Percentiles rank a stretch among this genome's conserved stretches.
These are phyloP conservation scores for Knufia fluminis DNA, from an alignment of 2,329 filamentous ascomycete genomes.

Conservation along the genomic window DNA sequence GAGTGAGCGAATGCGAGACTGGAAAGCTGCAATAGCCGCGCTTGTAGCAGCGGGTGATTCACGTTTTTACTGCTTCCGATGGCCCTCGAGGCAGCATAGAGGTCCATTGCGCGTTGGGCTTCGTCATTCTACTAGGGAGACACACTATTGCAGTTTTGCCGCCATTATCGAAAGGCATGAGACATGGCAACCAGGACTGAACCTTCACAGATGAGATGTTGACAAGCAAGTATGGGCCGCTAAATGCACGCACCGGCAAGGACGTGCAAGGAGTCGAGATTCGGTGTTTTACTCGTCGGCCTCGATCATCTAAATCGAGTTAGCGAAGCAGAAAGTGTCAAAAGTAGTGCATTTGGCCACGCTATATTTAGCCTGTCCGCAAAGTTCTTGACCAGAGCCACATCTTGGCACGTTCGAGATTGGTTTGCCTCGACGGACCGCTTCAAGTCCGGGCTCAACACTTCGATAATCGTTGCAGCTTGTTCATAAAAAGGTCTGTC, in stretches of 20 bases:
- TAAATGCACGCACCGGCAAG: conserved; percentile 1
- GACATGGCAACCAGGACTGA: conserved; percentile 4
- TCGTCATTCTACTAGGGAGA: background rate
- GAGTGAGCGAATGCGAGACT: background rate
- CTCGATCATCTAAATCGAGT: background rate
- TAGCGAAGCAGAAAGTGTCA: background rate
- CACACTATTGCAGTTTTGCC: background rate
- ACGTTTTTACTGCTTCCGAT: background rate
- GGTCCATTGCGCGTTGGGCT: conserved; percentile 2
- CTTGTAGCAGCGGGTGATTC: background rate
- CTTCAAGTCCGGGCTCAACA: background rate
- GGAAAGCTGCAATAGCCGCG: background rate
- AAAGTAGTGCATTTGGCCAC: conserved; percentile 1
- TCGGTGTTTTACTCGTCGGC: conserved; percentile 2
- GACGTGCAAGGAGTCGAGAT: conserved; percentile 3
- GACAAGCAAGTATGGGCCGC: background rate
- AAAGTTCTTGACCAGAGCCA: background rate
- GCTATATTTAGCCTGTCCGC: conserved; percentile 1
- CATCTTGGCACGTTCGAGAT: background rate
- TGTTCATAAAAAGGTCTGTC: background rate
- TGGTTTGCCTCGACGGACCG: background rate
- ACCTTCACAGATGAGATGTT: background rate
- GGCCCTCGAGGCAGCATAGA: background rate
- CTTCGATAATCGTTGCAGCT: background rate
- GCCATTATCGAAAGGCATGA: background rate